phyloP scores from a whole-genome alignment of 2,329 filamentous ascomycete species.

The Alternaria sp. region DNA sequence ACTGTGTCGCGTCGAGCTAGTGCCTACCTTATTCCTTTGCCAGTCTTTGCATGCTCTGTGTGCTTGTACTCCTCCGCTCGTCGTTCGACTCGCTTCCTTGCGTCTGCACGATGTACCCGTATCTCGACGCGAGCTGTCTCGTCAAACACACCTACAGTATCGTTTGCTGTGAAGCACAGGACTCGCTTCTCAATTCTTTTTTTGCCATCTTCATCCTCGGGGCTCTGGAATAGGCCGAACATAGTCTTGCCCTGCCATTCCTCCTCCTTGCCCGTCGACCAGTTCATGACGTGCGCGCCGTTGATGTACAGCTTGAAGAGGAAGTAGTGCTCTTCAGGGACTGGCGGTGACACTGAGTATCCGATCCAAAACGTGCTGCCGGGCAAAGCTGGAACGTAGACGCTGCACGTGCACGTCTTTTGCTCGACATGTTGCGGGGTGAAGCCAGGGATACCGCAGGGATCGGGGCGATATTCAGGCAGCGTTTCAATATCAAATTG shows the following conservation, averaged over 20 bases:
- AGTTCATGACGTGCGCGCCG: conserved; percentile 52
- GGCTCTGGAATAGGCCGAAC: conserved; percentile 55
- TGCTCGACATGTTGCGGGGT: conserved; percentile 31
- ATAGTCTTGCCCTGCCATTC: conserved; percentile 56
- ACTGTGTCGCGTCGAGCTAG: neutral
- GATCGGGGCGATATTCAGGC: conserved; percentile 49
- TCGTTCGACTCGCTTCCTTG: conserved; percentile 50
- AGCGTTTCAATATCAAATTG: conserved; percentile 53
- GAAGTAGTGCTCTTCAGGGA: conserved; percentile 47
- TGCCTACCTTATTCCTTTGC: conserved; percentile 45
- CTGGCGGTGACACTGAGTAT: conserved; percentile 48
- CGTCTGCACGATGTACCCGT: conserved; percentile 53
- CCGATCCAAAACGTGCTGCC: conserved; percentile 56
- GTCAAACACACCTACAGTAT: conserved; percentile 28
- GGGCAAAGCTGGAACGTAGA: conserved; percentile 49
- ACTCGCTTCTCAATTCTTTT: conserved; percentile 53
- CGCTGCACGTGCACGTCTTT: conserved; percentile 42
- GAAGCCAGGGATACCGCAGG: conserved; percentile 16
- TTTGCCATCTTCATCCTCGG: conserved; percentile 39
- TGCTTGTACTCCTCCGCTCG: conserved; percentile 36
- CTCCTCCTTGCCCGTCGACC: conserved; percentile 55
- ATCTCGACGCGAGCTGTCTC: conserved; percentile 53
- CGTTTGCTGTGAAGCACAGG: conserved; percentile 50
- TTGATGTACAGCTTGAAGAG: conserved; percentile 59
- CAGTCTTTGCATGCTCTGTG: conserved; percentile 31